A percentile compares a stretch with the other conserved stretches of the same genome.
These are phyloP conservation scores for Helminthosporium solani DNA, from an alignment of 2,329 filamentous ascomycete species.

Conservation along the genomic window DNA sequence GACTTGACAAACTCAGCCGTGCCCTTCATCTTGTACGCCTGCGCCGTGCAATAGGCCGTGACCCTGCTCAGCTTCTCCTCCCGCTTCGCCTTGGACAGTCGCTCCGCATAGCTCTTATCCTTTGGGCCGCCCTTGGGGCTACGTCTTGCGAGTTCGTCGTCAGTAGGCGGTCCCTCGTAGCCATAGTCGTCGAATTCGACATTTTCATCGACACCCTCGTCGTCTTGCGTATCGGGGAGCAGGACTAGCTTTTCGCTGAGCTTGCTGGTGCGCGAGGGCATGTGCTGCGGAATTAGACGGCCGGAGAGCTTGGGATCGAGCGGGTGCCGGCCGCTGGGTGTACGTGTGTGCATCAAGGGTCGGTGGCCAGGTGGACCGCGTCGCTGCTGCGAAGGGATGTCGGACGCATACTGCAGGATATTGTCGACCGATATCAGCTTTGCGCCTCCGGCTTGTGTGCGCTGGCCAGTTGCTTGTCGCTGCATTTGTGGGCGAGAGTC, in stretches of 20 bases:
- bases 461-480: conserved; percentile 36
- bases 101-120: conserved; percentile 90
- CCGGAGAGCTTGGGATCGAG: conserved; percentile 58
- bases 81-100: conserved; percentile 82
- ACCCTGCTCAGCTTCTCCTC: conserved; percentile 85
- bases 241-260: conserved; percentile 96
- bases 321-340: conserved; percentile 54
- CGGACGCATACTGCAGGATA: conserved; percentile 88
- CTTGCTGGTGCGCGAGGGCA: conserved; percentile 88
- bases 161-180: conserved; percentile 61
- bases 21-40: conserved; percentile 84
- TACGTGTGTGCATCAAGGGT: conserved; percentile 49
- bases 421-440: conserved; percentile 87
- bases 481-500: conserved; percentile 45
- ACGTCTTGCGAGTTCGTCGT: conserved; percentile 65
- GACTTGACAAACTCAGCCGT: conserved; percentile 88
- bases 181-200: conserved; percentile 60
- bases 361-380: conserved; percentile 64
- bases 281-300: conserved; percentile 57
- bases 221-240: conserved; percentile 72
- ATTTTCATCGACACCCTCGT: conserved; percentile 56
- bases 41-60: conserved; percentile 94
- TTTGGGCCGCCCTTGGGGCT: conserved; percentile 63
- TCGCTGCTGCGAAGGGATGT: conserved; percentile 92
- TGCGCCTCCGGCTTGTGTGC: conserved; percentile 50